These are phyloP conservation scores for Setomelanomma holmii DNA, from an alignment of 2,329 filamentous ascomycete species.

Conservation along the genomic window DNA sequence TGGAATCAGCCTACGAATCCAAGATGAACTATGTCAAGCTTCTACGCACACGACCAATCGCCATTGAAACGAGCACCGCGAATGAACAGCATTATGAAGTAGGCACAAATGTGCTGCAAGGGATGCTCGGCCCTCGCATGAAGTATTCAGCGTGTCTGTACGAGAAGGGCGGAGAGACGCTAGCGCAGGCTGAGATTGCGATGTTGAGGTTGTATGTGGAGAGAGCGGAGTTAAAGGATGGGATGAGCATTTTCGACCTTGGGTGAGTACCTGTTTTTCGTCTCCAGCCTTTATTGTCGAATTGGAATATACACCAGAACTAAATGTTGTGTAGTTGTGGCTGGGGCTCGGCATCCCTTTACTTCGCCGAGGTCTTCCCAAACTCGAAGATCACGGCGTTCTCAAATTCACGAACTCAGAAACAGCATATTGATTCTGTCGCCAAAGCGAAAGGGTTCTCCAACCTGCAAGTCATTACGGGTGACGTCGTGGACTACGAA, in stretches of 20 bases:
- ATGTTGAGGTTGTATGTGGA: slow-evolving; percentile 71
- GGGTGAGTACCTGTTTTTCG: slow-evolving; percentile 53
- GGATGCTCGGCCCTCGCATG: slow-evolving; percentile 71
- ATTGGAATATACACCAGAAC: not conserved
- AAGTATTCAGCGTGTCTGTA: slow-evolving; percentile 76
- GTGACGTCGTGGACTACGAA: slow-evolving; percentile 70
- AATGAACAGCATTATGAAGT: slow-evolving; percentile 78
- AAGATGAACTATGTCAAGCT: slow-evolving; percentile 70
- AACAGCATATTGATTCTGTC: slow-evolving; percentile 68
- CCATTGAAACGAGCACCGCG: slow-evolving; percentile 70
- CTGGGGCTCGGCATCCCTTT: slow-evolving; percentile 71
- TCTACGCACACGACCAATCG: slow-evolving; percentile 68
- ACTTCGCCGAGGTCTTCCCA: slow-evolving; percentile 70
- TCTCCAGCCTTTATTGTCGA: no score
- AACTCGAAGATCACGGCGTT: slow-evolving; percentile 69
- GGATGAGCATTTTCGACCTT: slow-evolving; percentile 68
- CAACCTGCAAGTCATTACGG: slow-evolving; percentile 70
- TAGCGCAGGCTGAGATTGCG: slow-evolving; percentile 69
- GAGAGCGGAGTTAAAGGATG: slow-evolving; percentile 65
- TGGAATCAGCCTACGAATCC: slow-evolving; percentile 60
- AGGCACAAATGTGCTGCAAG: slow-evolving; percentile 67
- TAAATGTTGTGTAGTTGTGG: slow-evolving; percentile 61
- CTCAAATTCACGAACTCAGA: slow-evolving; percentile 74
- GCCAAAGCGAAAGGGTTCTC: slow-evolving; percentile 63
- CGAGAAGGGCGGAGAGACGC: slow-evolving; percentile 60